Conservation (phyloP, 495 filamentous ascomycete genomes). For the Diplogelasinospora grovesii region DNA sequence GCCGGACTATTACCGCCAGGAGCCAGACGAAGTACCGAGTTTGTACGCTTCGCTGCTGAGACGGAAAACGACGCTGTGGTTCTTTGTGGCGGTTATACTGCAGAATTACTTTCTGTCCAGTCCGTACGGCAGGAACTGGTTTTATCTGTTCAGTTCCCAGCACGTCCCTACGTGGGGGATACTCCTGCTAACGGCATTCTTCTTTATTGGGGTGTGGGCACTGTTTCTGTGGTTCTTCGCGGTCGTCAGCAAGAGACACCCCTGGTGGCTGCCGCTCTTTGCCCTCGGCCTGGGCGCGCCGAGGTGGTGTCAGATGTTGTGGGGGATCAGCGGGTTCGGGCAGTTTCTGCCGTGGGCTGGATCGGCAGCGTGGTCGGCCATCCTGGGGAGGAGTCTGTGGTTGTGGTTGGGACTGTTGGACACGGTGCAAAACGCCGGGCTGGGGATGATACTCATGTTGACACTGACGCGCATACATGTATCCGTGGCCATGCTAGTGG, state of each 20-base stretch:
- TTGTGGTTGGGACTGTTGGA: conserved; percentile 58
- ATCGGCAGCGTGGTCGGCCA: conserved; percentile 34
- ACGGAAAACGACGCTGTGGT: conserved; percentile 53
- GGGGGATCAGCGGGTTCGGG: conserved; percentile 48
- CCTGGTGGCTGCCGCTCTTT: conserved; percentile 60
- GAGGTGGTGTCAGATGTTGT: conserved; percentile 56
- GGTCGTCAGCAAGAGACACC: conserved; percentile 42
- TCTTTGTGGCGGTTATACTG: conserved; percentile 51
- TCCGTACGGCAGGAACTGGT: conserved; percentile 55
- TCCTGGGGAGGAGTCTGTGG: conserved; percentile 49
- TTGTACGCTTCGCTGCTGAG: conserved; percentile 49
- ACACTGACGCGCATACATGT: conserved; percentile 53
- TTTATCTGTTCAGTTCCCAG: conserved; percentile 46
- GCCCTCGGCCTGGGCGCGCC: conserved; percentile 54
- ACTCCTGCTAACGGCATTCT: conserved; percentile 43
- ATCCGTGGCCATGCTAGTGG: conserved; percentile 43
- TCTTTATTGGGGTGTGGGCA: conserved; percentile 53
- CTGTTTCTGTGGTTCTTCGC: conserved; percentile 40
- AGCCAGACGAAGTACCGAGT: conserved; percentile 57
- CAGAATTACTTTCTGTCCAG: conserved; percentile 58
- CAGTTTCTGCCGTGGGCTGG: conserved; percentile 51
- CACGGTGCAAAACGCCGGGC: conserved; percentile 48
- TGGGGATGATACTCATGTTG: conserved; percentile 55
- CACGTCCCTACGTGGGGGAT: conserved; percentile 45
- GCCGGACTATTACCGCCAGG: conserved; percentile 58